Evolutionary conservation across 192 early-diverging fungal species (phyloP), one percentile per base, ranked within the genome.

Genomic region (Dispira parvispora): DNA sequence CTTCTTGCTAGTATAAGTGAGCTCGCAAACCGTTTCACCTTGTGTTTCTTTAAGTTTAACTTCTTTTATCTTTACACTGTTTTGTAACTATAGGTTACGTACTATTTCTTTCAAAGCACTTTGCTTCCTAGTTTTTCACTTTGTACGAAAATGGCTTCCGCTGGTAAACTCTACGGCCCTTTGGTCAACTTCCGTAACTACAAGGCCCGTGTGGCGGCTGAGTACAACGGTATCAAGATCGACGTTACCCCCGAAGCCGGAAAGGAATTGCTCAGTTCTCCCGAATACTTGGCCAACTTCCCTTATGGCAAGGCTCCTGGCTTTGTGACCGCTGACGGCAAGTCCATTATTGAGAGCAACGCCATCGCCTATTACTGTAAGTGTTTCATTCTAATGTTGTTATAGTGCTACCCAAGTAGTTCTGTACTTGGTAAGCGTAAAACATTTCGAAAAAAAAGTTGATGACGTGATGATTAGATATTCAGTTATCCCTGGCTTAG

Each of bases 261-360:
- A 9, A 52, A 53, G 16, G 65, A 52, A 10, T 72, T 72, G 61
- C 65, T 66, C 82, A 83, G 84, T 79, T 82, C 78, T 46, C 71
- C 82, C 49, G 91, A 87, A 75, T 94, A 81, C 79, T 70, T 88
- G 62, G 80, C 82, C 76, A 98, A 96, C 81, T 96, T 88, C 82
- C 92, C 91, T 42, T 66, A 84, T 57, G 89, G 88, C 71, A 96
- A 94, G 82, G 80, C 91, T 62, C 94, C 94, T 43, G 83, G 73
- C 26, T 94, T 91, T 57, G 93, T 92, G 74, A 80, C 80, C 63
- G 72, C 83, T 67, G 85, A 94, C 46, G 88, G 86, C 49, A 78
- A 83, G 73, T 66, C 68, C 65, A 64, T 88, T 67, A 81, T 80
- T 66, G 91, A 97, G 79, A 86, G 83, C 63, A 83, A 74, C 71